Conservation (phyloP, 1,284 basidiomycete genomes). For the Golubevia sp. region DNA sequence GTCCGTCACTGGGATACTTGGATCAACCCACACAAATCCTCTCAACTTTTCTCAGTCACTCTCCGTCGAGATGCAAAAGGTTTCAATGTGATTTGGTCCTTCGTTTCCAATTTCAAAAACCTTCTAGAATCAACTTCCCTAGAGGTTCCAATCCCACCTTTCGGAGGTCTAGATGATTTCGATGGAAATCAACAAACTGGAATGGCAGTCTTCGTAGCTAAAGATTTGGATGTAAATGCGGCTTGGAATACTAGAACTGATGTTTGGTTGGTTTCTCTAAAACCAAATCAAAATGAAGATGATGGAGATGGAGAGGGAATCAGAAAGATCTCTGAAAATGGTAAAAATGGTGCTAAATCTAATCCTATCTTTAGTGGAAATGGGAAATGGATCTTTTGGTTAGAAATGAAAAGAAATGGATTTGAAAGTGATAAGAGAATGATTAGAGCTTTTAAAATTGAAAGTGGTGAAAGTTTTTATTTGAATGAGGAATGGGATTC, state of each 20-base stretch:
- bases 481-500: conserved; percentile 22
- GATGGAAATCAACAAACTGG: neutral
- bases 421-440: conserved; percentile 29
- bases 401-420: conserved; percentile 33
- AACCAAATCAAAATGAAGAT: neutral
- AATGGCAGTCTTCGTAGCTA: conserved; percentile 22
- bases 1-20: conserved; percentile 42
- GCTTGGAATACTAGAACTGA: conserved; percentile 34
- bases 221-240: conserved; percentile 14
- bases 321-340: conserved; percentile 10
- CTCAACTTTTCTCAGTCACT: conserved; percentile 29
- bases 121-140: conserved; percentile 22
- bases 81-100: conserved; percentile 6
- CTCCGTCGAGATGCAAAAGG: conserved; percentile 4
- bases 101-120: conserved; percentile 13
- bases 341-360: conserved; percentile 23
- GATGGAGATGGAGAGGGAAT: too few relatives aligned
- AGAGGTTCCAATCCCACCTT: conserved; percentile 24
- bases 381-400: conserved; percentile 22
- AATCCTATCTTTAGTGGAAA: conserved; percentile 23
- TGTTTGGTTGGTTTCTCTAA: conserved; percentile 21
- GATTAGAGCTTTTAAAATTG: conserved; percentile 10
- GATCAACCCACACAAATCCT: conserved; percentile 19
- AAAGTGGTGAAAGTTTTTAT: neutral
- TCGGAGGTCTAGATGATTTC: conserved; percentile 26